Conservation (phyloP, 305 asterid genomes). For the Solanum hybrid region DNA sequence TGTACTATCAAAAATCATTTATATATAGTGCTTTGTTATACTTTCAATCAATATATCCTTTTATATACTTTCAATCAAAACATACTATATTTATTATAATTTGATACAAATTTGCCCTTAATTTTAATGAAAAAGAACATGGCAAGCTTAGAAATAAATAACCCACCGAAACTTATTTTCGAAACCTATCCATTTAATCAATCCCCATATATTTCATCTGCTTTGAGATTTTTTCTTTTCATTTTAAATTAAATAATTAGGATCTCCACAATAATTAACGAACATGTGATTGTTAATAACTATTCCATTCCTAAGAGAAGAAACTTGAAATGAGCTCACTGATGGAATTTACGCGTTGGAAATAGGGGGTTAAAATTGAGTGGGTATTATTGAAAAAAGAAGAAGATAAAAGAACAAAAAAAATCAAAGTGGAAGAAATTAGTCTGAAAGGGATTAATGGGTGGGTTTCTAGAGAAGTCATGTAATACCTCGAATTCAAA, state of each 20-base stretch:
- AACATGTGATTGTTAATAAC: neutral
- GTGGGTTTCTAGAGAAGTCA: neutral
- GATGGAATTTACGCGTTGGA: neutral
- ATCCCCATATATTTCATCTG: neutral
- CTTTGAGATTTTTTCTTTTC: neutral
- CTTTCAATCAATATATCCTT: neutral
- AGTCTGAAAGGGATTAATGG: neutral
- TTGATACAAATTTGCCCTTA: neutral
- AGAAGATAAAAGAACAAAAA: neutral
- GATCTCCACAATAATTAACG: neutral
- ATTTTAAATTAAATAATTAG: no score
- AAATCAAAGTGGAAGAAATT: neutral
- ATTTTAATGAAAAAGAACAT: neutral
- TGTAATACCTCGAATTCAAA: neutral
- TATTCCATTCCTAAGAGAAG: neutral
- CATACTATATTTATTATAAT: no score
- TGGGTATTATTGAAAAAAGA: neutral
- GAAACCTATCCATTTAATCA: neutral
- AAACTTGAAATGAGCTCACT: neutral
- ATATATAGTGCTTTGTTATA: neutral
- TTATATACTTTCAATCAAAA: no score
- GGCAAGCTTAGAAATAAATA: neutral
- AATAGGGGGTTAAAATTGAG: neutral
- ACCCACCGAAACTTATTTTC: neutral
- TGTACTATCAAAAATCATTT: no score